These are phyloP conservation scores for Xylaria scruposa DNA, from an alignment of 495 filamentous ascomycete species.

Conservation along the genomic window DNA sequence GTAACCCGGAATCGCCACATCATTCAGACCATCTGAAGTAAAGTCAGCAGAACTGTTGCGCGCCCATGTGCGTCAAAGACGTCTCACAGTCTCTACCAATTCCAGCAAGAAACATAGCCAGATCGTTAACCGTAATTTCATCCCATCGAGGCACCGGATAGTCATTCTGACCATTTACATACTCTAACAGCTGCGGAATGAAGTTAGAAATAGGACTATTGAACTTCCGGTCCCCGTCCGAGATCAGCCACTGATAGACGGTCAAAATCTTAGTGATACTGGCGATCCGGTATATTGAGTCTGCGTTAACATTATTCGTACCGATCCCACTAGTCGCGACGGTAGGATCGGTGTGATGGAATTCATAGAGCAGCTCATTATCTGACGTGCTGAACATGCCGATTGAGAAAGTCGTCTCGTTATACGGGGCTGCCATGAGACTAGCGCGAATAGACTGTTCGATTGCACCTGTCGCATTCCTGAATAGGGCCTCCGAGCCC, in stretches of 20 bases:
- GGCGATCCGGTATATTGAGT: constrained; percentile 54
- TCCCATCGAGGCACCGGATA: constrained; percentile 7
- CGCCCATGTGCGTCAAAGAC: not conserved
- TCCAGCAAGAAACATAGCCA: constrained; percentile 9
- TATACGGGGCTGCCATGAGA: not conserved
- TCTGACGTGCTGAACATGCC: constrained; percentile 61
- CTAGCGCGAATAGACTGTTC: constrained; percentile 1
- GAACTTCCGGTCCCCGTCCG: constrained; percentile 25
- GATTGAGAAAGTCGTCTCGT: constrained; percentile 49
- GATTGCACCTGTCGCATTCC: not conserved
- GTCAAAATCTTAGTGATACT: constrained; percentile 56
- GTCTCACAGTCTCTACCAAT: constrained; percentile 10
- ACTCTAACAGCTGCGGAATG: not conserved
- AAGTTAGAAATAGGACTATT: constrained; percentile 22
- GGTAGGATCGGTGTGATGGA: constrained; percentile 42
- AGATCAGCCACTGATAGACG: constrained; percentile 36
- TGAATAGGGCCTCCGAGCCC: constrained; percentile 4
- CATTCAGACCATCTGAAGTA: constrained; percentile 13
- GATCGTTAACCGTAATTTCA: constrained; percentile 17
- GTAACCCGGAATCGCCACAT: constrained; percentile 8
- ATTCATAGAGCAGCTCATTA: constrained; percentile 44
- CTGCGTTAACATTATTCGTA: constrained; percentile 46
- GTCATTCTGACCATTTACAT: not conserved
- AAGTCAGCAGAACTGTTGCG: not conserved
- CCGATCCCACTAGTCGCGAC: constrained; percentile 36